phyloP scores from a whole-genome alignment of 2,329 filamentous ascomycete species.

The Exutisphaerella laricina region DNA sequence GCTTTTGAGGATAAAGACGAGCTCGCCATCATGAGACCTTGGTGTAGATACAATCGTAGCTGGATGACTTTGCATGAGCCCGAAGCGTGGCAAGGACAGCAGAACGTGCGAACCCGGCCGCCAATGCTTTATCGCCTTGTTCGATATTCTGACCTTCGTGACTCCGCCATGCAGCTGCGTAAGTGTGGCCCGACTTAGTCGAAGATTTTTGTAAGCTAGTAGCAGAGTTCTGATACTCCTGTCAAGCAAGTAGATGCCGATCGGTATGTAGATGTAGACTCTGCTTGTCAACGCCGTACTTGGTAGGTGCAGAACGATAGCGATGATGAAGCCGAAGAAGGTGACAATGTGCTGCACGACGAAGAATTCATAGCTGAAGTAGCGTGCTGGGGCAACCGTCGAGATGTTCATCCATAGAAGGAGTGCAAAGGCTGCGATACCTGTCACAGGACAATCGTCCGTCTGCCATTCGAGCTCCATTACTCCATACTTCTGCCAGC shows the following conservation, averaged over 20 bases:
- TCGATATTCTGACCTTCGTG: slow-evolving; percentile 35
- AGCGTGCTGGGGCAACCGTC: slow-evolving; percentile 24
- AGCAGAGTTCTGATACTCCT: slow-evolving; percentile 27
- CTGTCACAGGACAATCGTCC: slow-evolving; percentile 25
- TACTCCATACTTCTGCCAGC: slow-evolving; percentile 22
- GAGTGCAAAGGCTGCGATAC: slow-evolving; percentile 27
- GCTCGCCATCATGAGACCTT: slow-evolving; percentile 22
- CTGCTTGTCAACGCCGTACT: slow-evolving; percentile 26
- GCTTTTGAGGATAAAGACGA: slow-evolving; percentile 29
- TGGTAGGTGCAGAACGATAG: slow-evolving; percentile 34
- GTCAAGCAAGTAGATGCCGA: slow-evolving; percentile 25
- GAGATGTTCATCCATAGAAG: slow-evolving; percentile 30
- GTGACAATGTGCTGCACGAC: slow-evolving; percentile 36
- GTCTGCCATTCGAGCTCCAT: slow-evolving; percentile 25
- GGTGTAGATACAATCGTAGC: slow-evolving; percentile 28
- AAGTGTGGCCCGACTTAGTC: slow-evolving; percentile 25
- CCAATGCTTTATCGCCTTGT: slow-evolving; percentile 35
- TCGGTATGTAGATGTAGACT: slow-evolving; percentile 29
- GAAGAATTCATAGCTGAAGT: slow-evolving; percentile 28
- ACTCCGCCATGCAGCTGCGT: slow-evolving; percentile 31
- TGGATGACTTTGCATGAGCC: slow-evolving; percentile 26
- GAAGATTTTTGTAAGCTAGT: slow-evolving; percentile 32
- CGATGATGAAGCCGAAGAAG: slow-evolving; percentile 35
- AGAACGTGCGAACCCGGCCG: slow-evolving; percentile 28
- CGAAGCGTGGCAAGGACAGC: slow-evolving; percentile 26